Evolutionary conservation across 2,329 filamentous ascomycete species (phyloP), one percentile per base, ranked within the genome.

Genomic region (Aspergillus sp.): DNA sequence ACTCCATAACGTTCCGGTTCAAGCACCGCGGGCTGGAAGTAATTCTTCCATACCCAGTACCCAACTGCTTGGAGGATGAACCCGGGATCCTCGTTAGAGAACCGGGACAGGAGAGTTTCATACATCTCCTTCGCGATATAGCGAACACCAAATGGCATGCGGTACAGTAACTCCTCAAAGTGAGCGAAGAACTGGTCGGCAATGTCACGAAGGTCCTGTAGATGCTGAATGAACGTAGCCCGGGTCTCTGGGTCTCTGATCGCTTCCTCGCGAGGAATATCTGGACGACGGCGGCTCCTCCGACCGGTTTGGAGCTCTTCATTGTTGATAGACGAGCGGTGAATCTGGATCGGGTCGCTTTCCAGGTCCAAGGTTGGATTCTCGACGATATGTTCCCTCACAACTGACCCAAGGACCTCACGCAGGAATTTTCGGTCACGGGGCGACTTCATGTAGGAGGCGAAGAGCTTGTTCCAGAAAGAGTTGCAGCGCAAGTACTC

Each of bases 271-370:
- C 90, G 82, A 0, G 89, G 86, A 30, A 98, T 85, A 57, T 96
- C 90, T 12, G 88, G 82, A 30, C 84, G 86, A 53, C 93, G 81
- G 44, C 80, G 81, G 65, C 90, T 95, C 17, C 88, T 83, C 55
- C 83, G 82, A 4, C 93, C 93, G 0, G 93, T 98, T 15, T 89
- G 84, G 20, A 98, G 81, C 70, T 98, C 93, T 68, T 97, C 91
- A 60, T 98, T 95, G 72, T 94, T 97, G 71, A 98, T 94, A 12
- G 89, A 85, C 4, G 90, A 93, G 38, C 88, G 83, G 70, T 98
- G 97, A 49, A 98, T 98, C 59, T 97, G 91, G 75, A 97, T 85
- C 0, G 93, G 93, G 62, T 98, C 93, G 65, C 91, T 96, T 69
- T 98, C 93, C 22, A 98, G 77, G 64, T 98, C 91, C 30, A 98